These are phyloP conservation scores for Phytophthora litchii DNA, from an alignment of 352 stramenopile genomes.

Conservation along the genomic window DNA sequence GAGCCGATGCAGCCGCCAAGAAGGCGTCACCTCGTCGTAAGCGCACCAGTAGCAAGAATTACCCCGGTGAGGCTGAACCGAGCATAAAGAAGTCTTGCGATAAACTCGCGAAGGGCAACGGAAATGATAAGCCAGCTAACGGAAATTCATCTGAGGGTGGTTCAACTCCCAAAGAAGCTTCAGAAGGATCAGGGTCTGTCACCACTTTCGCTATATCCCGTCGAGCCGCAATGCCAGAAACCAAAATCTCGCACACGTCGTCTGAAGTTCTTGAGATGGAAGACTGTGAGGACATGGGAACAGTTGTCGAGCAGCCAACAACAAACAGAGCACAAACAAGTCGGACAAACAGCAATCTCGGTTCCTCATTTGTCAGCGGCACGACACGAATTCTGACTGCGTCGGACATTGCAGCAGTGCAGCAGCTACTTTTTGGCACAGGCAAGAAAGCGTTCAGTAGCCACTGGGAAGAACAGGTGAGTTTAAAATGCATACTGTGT, in stretches of 20 bases:
- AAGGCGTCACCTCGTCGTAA: slow-evolving; percentile 34
- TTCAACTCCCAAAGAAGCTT: slow-evolving; percentile 4
- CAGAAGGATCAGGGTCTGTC: background rate
- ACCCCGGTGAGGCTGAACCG: background rate
- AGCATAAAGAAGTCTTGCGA: background rate
- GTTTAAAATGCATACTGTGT: slow-evolving; percentile 9
- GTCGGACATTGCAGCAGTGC: slow-evolving; percentile 57
- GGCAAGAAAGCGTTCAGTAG: slow-evolving; percentile 62
- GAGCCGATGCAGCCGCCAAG: slow-evolving; percentile 37
- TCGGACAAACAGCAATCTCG: slow-evolving; percentile 1
- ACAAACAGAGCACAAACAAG: slow-evolving; percentile 3
- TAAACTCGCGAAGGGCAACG: slow-evolving; percentile 1
- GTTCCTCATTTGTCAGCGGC: background rate
- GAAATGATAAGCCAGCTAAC: slow-evolving; percentile 3
- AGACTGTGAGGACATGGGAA: slow-evolving; percentile 57
- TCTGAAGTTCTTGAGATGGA: slow-evolving; percentile 49
- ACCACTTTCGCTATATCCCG: slow-evolving; percentile 21
- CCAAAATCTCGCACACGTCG: background rate
- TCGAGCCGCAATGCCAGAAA: slow-evolving; percentile 2
- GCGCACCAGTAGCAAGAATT: slow-evolving; percentile 14
- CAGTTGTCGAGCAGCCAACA: slow-evolving; percentile 17
- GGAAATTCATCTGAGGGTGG: slow-evolving; percentile 7
- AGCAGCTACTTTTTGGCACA: slow-evolving; percentile 62
- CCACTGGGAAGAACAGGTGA: slow-evolving; percentile 76
- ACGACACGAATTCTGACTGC: slow-evolving; percentile 30